Conservation (phyloP, 352 stramenopile species). For the Phytophthora chlamydospora region DNA sequence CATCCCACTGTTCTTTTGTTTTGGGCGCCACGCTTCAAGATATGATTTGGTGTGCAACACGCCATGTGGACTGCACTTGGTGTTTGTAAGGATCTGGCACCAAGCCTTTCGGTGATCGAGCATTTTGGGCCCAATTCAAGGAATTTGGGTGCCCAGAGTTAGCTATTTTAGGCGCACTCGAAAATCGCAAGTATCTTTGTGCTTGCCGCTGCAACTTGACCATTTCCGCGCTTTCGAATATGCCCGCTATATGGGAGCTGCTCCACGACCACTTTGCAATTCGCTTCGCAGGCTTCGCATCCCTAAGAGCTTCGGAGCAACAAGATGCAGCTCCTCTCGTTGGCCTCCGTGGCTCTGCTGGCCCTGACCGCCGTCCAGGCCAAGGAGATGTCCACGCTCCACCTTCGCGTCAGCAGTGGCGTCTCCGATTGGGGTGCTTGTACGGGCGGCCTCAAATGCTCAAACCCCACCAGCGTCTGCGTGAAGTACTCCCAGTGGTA, state of each 20-base stretch:
- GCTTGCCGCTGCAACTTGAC: too few species aligned
- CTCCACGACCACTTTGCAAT: constrained; percentile 1
- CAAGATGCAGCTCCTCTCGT: constrained; percentile 10
- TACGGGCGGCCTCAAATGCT: background rate
- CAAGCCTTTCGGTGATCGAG: too few species aligned
- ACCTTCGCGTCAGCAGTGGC: constrained; percentile 2
- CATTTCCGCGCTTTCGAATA: background rate
- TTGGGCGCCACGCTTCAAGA: constrained; percentile 7
- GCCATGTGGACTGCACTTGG: background rate
- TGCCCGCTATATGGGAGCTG: background rate
- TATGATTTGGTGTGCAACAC: constrained; percentile 7
- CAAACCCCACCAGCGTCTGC: constrained; percentile 1
- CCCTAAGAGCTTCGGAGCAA: background rate
- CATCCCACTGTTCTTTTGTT: background rate
- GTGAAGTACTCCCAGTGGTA: constrained; percentile 8
- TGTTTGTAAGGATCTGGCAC: too few species aligned
- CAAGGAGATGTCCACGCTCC: constrained; percentile 6
- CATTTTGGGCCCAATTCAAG: too few species aligned
- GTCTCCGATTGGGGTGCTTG: constrained; percentile 1
- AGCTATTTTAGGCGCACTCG: too few species aligned
- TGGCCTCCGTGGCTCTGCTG: background rate
- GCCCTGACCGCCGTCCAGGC: background rate
- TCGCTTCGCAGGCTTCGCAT: background rate
- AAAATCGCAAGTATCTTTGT: too few species aligned
- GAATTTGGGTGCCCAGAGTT: too few species aligned